Evolutionary conservation across 768 basidiomycete species (phyloP), one percentile per base, ranked within the genome.

Genomic region (Boletus rubropictus): DNA sequence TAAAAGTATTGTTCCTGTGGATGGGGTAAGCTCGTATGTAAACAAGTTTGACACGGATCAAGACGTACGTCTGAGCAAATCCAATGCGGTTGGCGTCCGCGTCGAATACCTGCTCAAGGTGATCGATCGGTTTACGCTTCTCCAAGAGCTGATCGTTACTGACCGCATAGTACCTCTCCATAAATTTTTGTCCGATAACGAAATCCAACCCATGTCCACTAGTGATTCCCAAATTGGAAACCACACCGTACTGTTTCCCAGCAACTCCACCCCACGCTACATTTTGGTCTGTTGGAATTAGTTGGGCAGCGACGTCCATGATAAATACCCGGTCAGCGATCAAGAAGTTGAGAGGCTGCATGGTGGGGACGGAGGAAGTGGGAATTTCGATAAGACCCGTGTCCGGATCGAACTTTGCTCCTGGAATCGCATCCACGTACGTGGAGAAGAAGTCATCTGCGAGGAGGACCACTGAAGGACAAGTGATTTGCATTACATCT

Each of bases 21-120:
- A 36, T 11, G 20, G 5, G 11, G 18, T 18, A n/a, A 6, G 21
- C 7, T 53, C 37, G 50, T 39, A 46, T 31, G 7, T 11, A 11
- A 14, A 4, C 0, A 7, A 4, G 28, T 24, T 24, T 10, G 25
- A 27, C n/a, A 36, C 2, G 2, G 2, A 44, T 8, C 3, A 25
- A n/a, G n/a, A 56, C 59, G 53, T 15, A 62, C 59, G 57, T 62
- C 46, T 51, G 37, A 15, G 43, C 63, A 35, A 59, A 59, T 20
- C 60, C 60, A 39, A 60, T 35, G 4, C 48, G 56, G 11, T 48
- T 46, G 1, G 41, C 44, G 15, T 62, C 60, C 17, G 42, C 7
- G 36, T 62, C 59, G 17, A 62, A 62, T 4, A 60, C 51, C 60
- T 60, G 22, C 8, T 36, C 34, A 27, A 31, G 22, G 15, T 0